phyloP scores from a whole-genome alignment of 176 grass and related monocot species.

The Eleusine indica region DNA sequence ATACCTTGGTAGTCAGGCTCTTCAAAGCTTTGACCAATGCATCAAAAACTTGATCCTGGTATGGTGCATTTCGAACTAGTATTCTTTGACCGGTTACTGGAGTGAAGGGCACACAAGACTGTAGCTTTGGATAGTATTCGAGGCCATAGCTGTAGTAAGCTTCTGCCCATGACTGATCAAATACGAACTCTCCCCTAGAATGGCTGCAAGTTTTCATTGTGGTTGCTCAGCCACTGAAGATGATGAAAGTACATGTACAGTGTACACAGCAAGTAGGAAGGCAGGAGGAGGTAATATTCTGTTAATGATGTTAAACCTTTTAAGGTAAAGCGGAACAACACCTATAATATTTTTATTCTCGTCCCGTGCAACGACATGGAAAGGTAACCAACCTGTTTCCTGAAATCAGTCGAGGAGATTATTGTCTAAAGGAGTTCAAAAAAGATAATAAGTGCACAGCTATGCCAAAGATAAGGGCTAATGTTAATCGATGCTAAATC shows the following conservation, averaged over 20 bases:
- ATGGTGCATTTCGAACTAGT: slow-evolving; percentile 73
- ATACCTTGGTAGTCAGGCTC: slow-evolving; percentile 80
- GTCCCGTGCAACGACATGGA: slow-evolving; percentile 90
- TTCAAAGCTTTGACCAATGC: slow-evolving; percentile 80
- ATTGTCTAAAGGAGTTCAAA: slow-evolving; percentile 13
- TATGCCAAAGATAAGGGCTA: slow-evolving; percentile 3
- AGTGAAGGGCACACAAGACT: slow-evolving; percentile 95
- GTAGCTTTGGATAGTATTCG: slow-evolving; percentile 91
- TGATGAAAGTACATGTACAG: slow-evolving; percentile 7
- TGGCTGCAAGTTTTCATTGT: slow-evolving; percentile 76
- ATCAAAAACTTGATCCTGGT: slow-evolving; percentile 77
- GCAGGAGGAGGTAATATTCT: slow-evolving; percentile 17
- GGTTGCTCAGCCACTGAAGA: slow-evolving; percentile 36
- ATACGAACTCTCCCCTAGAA: slow-evolving; percentile 96
- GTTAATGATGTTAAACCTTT: slow-evolving; percentile 76
- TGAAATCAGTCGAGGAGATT: slow-evolving; percentile 51
- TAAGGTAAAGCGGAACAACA: slow-evolving; percentile 98
- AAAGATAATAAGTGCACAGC: slow-evolving; percentile 35
- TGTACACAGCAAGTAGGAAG: slow-evolving; percentile 32
- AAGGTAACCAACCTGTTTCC: slow-evolving; percentile 96
- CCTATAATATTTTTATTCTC: slow-evolving; percentile 71
- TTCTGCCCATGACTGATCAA: slow-evolving; percentile 93
- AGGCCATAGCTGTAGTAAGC: slow-evolving; percentile 90
- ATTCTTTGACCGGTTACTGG: slow-evolving; percentile 96
- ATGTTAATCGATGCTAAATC: slow-evolving; percentile 3